phyloP scores from a whole-genome alignment of 1,139 yeast genomes.

The Candida glucosophila region DNA sequence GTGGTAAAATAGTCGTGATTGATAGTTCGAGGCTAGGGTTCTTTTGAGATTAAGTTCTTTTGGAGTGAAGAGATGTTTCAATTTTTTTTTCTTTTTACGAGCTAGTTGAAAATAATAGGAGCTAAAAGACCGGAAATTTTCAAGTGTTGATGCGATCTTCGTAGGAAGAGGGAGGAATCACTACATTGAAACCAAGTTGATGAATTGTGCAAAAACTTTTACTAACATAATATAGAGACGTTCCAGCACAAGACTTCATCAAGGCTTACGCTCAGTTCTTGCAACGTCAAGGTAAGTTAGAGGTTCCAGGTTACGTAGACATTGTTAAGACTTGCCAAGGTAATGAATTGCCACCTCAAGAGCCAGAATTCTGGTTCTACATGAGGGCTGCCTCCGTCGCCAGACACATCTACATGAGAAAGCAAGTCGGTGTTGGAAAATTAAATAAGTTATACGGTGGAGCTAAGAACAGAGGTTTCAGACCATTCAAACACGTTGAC shows the following conservation, averaged over 20 bases:
- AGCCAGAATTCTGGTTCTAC: conserved; percentile 99
- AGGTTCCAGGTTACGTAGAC: conserved; percentile 99
- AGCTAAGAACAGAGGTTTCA: conserved; percentile 97
- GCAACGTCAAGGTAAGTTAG: conserved; percentile 99
- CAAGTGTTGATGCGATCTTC: too few relatives aligned
- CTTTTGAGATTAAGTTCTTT: too few relatives aligned
- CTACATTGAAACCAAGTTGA: too few relatives aligned
- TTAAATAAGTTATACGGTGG: conserved; percentile 99
- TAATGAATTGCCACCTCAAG: conserved; percentile 99
- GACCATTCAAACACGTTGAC: conserved; percentile 98
- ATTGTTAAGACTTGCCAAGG: conserved; percentile 98
- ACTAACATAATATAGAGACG: conserved; percentile 70
- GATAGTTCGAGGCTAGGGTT: too few relatives aligned
- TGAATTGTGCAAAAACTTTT: conserved; percentile 6
- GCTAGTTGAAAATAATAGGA: too few relatives aligned
- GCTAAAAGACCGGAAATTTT: too few relatives aligned
- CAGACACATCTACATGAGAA: conserved; percentile 99
- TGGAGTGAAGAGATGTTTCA: too few relatives aligned
- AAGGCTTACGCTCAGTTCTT: conserved; percentile 99
- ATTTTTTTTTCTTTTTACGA: too few relatives aligned
- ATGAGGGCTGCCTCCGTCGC: conserved; percentile 99
- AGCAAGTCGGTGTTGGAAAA: conserved; percentile 99
- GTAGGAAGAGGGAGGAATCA: too few relatives aligned
- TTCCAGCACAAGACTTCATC: conserved; percentile 99
- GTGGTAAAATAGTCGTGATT: too few relatives aligned